Evolutionary conservation across 495 filamentous ascomycete genomes (phyloP).

Genomic region (Podospora didyma): DNA sequence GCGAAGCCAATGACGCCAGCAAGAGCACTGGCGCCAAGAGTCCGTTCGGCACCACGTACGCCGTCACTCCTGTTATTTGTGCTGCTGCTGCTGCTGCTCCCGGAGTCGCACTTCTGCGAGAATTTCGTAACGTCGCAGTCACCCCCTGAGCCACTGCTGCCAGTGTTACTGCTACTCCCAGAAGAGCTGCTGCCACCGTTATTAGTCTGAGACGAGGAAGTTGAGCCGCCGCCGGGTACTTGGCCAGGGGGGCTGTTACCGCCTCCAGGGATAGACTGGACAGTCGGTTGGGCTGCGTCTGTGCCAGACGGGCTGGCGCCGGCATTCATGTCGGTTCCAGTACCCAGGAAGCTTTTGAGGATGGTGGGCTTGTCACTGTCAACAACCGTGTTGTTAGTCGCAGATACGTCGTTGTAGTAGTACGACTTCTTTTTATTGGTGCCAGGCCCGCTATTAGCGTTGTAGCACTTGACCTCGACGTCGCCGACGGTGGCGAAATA

Average conservation of each 20-base stretch:
- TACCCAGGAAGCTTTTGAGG: constrained; percentile 74
- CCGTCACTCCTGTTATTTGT: constrained; percentile 20
- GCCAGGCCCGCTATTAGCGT: constrained; percentile 55
- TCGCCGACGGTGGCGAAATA: constrained; percentile 81
- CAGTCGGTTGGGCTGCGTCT: constrained; percentile 17
- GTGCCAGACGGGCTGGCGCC: constrained; percentile 24
- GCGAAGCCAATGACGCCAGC: constrained; percentile 47
- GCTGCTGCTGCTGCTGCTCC: constrained; percentile 12
- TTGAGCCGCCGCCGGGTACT: constrained; percentile 21
- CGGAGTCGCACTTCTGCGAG: constrained; percentile 28
- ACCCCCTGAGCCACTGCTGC: constrained; percentile 1
- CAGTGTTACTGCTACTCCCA: not conserved
- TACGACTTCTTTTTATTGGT: constrained; percentile 66
- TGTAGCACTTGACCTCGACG: constrained; percentile 79
- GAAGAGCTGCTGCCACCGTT: constrained; percentile 6
- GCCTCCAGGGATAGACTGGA: constrained; percentile 34
- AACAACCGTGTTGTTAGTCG: constrained; percentile 69
- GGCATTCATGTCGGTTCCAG: constrained; percentile 66
- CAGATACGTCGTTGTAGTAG: constrained; percentile 61
- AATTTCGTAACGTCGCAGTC: constrained; percentile 29
- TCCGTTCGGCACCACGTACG: constrained; percentile 33
- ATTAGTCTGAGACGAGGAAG: not conserved
- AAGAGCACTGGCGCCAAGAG: constrained; percentile 42
- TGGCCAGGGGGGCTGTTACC: constrained; percentile 25
- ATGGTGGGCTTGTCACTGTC: constrained; percentile 71